Percentiles rank a stretch among this genome's conserved stretches.
These are phyloP conservation scores for Pseudozyma tsukubaensis DNA, from an alignment of 1,284 basidiomycete genomes.

Conservation along the genomic window DNA sequence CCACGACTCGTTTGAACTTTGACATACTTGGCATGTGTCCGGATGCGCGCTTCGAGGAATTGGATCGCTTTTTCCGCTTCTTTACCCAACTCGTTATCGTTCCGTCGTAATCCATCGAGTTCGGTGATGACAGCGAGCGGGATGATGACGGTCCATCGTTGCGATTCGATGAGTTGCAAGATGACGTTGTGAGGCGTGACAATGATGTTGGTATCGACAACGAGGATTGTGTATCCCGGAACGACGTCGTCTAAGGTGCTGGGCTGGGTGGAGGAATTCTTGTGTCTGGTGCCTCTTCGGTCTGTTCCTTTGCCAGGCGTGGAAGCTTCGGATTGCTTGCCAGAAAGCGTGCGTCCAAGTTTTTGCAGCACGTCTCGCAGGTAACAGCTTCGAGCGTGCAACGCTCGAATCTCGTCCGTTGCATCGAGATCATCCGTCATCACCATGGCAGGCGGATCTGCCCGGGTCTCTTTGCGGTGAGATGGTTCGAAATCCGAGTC, in stretches of 20 bases:
- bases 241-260: conserved; percentile 71
- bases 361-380: conserved; percentile 29
- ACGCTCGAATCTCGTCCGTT: conserved; percentile 73
- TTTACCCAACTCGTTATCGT: conserved; percentile 75
- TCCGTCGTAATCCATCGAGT: conserved; percentile 85
- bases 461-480: not conserved
- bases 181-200: conserved; percentile 70
- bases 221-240: conserved; percentile 87
- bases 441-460: not conserved
- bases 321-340: conserved; percentile 63
- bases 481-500: conserved; percentile 13
- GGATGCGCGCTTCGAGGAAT: conserved; percentile 81
- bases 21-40: conserved; percentile 79
- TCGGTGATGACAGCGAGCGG: conserved; percentile 88
- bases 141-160: conserved; percentile 87
- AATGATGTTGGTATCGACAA: conserved; percentile 93
- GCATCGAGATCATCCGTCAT: conserved; percentile 4
- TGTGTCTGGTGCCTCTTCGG: conserved; percentile 54
- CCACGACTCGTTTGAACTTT: conserved; percentile 95
- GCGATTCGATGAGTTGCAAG: conserved; percentile 79
- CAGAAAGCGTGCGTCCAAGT: conserved; percentile 6
- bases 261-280: conserved; percentile 22
- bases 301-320: conserved; percentile 21
- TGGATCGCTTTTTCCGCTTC: conserved; percentile 78
- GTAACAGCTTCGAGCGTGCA: conserved; percentile 69